Evolutionary conservation across 768 basidiomycete species (phyloP), one percentile per base, ranked within the genome.

Genomic region (Lyophyllum decastes): DNA sequence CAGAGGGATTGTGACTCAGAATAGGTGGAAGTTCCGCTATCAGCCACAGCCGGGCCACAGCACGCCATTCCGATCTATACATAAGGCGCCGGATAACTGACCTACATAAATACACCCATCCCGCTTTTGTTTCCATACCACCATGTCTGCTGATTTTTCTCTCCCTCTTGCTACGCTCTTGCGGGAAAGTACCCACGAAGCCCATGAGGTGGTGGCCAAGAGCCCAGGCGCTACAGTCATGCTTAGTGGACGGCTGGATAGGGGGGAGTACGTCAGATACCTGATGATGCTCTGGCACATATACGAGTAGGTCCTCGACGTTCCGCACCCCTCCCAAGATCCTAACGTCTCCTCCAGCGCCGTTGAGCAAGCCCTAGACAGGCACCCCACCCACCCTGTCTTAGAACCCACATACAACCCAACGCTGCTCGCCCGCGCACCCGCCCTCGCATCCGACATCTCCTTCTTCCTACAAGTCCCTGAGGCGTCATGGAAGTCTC

Each of bases 251-350:
- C 76, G 80, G 56, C 77, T 90, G 34, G 74, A 77, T 52, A 79
- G 80, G 67, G 78, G 82, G 43, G 88, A 90, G 66, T 92, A 92
- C 68, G 72, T 85, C 16, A 78, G 81, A 48, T 89, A 85, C 71
- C 77, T 91, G 44, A 86, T 91, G 77, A 84, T 89, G 77, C 81
- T 93, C 22, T 92, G 88, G 85, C 81, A 90, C 63, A 73, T 94
- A 25, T 94, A 93, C 73, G 76, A 83, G 90, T 92, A 63, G 71
- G 86, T 74, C n/a, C 52, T 27, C 10, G 9, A n/a, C 53, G 38
- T 2, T 41, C 2, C 44, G 59, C 11, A 25, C 10, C 14, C 27
- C 38, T 2, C 2, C 21, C 17, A 22, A 34, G 22, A 27, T 21
- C 53, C 33, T 22, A 46, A 51, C 43, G 22, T 38, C 22, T 25